Evolutionary conservation across 83 land plant genomes (phyloP).

Genomic region (Picea engelmannii): DNA sequence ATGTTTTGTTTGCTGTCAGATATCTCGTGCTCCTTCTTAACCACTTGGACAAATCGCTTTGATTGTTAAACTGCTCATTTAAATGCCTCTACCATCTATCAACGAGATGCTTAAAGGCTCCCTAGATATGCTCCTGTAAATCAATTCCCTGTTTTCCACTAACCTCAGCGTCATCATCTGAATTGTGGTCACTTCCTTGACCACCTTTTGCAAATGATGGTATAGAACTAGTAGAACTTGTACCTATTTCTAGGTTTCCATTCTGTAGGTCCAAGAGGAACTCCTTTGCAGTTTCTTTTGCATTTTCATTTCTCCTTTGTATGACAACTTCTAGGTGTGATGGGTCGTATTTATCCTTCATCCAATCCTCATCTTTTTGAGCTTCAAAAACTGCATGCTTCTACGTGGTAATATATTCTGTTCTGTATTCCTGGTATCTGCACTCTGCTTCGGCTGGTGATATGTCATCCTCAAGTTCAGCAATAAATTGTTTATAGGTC

Average conservation of each 20-base stretch:
- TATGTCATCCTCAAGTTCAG: conserved; percentile 98
- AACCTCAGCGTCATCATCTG: conserved; percentile 85
- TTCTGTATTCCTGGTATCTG: conserved; percentile 93
- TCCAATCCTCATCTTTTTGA: conserved; percentile 98
- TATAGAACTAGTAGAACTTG: conserved; percentile 40
- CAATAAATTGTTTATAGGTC: conserved; percentile 98
- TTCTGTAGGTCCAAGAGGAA: conserved; percentile 83
- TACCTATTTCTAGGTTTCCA: conserved; percentile 87
- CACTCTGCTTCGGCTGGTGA: conserved; percentile 96
- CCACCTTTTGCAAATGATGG: conserved; percentile 36
- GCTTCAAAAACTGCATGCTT: conserved; percentile 85
- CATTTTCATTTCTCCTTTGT: conserved; percentile 92
- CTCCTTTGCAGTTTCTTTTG: conserved; percentile 78
- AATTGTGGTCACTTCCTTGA: conserved; percentile 62
- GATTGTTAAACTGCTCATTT: too few relatives aligned
- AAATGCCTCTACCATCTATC: too few relatives aligned
- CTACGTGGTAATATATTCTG: conserved; percentile 91
- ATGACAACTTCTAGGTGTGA: conserved; percentile 81
- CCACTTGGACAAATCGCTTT: too few relatives aligned
- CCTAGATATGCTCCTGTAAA: too few relatives aligned
- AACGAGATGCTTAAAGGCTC: too few relatives aligned
- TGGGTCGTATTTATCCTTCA: conserved; percentile 97
- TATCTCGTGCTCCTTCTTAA: too few relatives aligned
- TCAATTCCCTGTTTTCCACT: conserved; percentile 17
- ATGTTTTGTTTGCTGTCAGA: too few relatives aligned